Conservation (phyloP, 2,329 filamentous ascomycete species). For the Tympanopsis confertula region DNA sequence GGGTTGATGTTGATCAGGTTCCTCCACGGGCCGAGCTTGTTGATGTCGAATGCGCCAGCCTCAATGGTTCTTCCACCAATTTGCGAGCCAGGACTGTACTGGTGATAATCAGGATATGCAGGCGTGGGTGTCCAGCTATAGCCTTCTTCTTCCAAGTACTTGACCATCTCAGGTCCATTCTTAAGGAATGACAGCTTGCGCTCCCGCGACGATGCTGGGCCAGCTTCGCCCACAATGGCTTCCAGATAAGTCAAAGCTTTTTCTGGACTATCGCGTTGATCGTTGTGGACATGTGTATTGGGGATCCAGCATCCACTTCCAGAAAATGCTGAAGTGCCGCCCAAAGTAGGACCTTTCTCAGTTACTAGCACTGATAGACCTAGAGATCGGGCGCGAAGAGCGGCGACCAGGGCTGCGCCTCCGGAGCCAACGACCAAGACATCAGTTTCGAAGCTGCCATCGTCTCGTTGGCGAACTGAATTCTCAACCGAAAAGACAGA, state of each 20-base stretch:
- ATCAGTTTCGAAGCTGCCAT: no score
- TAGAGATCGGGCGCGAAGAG: conserved; percentile 11
- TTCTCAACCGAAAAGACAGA: no score
- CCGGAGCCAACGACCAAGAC: conserved; percentile 20
- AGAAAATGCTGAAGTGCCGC: conserved; percentile 20
- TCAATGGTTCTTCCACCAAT: conserved; percentile 13
- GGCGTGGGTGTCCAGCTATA: conserved; percentile 12
- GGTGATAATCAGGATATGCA: conserved; percentile 19
- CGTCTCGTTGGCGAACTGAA: no score
- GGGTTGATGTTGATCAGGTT: conserved; percentile 6
- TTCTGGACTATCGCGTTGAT: conserved; percentile 11
- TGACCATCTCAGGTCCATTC: conserved; percentile 16
- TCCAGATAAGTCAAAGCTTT: conserved; percentile 15
- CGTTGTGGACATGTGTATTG: conserved; percentile 11
- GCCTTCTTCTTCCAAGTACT: conserved; percentile 13
- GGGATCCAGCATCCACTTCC: conserved; percentile 22
- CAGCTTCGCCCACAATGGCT: conserved; percentile 13
- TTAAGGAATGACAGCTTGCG: conserved; percentile 15
- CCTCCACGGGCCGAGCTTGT: conserved; percentile 12
- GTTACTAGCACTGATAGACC: conserved; percentile 14
- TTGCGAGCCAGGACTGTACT: conserved; percentile 9
- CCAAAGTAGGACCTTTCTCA: conserved; percentile 18
- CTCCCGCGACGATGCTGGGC: conserved; percentile 13
- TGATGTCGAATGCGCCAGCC: conserved; percentile 12
- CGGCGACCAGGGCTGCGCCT: conserved; percentile 16